These are phyloP conservation scores for Coccomyxa subellipsoidea DNA, from an alignment of 163 green algal genomes.

Conservation along the genomic window DNA sequence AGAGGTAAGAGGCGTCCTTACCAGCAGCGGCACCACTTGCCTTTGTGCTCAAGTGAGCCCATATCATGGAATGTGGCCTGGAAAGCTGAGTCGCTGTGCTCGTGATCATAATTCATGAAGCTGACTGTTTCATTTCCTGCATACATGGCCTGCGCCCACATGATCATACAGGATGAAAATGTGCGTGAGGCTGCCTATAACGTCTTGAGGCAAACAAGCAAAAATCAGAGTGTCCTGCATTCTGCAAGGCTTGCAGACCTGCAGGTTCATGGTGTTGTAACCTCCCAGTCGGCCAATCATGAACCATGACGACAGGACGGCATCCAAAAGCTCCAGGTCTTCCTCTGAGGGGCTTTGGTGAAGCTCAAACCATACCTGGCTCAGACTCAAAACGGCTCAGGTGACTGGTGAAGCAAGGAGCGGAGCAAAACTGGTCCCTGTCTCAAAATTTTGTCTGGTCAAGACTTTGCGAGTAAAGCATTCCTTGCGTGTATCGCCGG, in stretches of 20 bases:
- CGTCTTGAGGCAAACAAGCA: background rate
- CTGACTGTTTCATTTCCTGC: constrained; percentile 32
- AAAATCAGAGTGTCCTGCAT: background rate
- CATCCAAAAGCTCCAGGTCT: constrained; percentile 66
- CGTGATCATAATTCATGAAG: constrained; percentile 68
- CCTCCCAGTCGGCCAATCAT: constrained; percentile 86
- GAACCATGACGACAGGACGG: constrained; percentile 87
- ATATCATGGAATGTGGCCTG: constrained; percentile 78
- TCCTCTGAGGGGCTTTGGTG: constrained; percentile 28
- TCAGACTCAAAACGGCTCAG: no score
- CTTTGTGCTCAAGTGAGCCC: constrained; percentile 61
- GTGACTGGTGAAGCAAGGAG: no score
- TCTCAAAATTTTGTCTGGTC: no score
- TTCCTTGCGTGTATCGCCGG: no score
- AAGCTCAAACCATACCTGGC: constrained; percentile 73
- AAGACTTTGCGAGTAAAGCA: no score
- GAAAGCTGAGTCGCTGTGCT: constrained; percentile 34
- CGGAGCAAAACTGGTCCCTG: no score
- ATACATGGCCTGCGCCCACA: constrained; percentile 31
- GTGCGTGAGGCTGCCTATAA: no score
- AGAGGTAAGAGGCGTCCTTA: constrained; percentile 24
- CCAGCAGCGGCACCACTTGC: constrained; percentile 66
- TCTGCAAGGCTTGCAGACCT: constrained; percentile 43
- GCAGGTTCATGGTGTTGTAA: constrained; percentile 86
- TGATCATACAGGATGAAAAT: background rate